Evolutionary conservation across 2,329 filamentous ascomycete genomes (phyloP).

Genomic region (Sclerotinia minor): DNA sequence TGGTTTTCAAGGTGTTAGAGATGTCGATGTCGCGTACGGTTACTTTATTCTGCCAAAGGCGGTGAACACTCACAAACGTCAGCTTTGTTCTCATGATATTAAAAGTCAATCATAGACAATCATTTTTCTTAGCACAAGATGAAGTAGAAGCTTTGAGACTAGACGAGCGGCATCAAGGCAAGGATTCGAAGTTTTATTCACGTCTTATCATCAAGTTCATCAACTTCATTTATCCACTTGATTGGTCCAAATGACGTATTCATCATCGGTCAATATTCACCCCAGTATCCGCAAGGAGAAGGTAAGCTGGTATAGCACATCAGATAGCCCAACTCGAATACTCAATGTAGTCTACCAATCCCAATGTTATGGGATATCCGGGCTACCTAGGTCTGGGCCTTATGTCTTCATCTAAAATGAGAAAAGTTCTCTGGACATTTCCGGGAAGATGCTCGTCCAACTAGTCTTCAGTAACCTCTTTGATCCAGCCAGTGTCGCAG

Average conservation of each 20-base stretch:
- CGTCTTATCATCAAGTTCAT: background rate
- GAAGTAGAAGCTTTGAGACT: background rate
- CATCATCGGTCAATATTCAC: background rate
- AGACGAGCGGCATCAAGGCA: fast-evolving
- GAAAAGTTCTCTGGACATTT: background rate
- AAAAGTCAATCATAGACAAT: background rate
- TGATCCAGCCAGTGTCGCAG: background rate
- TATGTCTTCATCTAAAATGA: too few species aligned
- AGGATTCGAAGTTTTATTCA: background rate
- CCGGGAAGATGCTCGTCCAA: background rate
- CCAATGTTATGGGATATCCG: background rate
- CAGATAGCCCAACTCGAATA: background rate
- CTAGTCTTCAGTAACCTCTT: background rate
- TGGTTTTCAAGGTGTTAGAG: background rate
- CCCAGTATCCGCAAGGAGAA: background rate
- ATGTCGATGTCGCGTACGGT: background rate
- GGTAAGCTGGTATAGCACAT: background rate
- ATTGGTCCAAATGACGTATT: background rate
- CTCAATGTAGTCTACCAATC: background rate
- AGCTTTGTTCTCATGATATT: background rate
- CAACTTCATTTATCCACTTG: background rate
- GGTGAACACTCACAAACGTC: background rate
- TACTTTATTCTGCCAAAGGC: conserved; percentile 17
- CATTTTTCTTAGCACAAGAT: background rate
- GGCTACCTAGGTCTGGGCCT: background rate